Evolutionary conservation across 1,284 basidiomycete genomes (phyloP).

Genomic region (Ceratobasidium sp.): DNA sequence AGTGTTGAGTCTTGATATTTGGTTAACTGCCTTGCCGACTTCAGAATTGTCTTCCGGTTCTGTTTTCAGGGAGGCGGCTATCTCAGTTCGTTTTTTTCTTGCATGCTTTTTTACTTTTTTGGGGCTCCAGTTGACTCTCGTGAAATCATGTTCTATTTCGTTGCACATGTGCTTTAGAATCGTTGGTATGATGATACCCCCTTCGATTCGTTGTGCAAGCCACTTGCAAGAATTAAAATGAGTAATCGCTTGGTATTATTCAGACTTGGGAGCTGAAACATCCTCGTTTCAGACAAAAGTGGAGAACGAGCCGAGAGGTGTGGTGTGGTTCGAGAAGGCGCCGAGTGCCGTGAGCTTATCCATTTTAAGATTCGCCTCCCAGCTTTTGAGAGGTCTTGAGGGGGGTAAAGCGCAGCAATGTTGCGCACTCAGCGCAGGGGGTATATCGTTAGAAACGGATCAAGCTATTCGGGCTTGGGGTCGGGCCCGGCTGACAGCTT

Average conservation of each 20-base stretch:
- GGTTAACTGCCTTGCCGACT: not conserved
- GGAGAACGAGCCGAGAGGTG: not conserved
- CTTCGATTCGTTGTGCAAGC: too few relatives aligned
- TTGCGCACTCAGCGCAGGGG: too few relatives aligned
- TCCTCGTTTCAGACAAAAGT: not conserved
- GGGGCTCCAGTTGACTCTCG: not conserved
- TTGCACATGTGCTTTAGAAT: conserved; percentile 10
- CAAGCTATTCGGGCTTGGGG: too few relatives aligned
- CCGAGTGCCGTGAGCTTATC: too few relatives aligned
- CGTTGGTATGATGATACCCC: conserved; percentile 29
- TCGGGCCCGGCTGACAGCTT: too few relatives aligned
- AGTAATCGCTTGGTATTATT: too few relatives aligned
- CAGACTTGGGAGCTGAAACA: not conserved
- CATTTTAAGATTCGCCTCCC: too few relatives aligned
- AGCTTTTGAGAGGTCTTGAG: too few relatives aligned
- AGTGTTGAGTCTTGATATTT: not conserved
- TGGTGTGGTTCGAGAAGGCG: not conserved
- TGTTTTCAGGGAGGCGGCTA: not conserved
- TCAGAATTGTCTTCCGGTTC: not conserved
- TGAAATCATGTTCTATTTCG: not conserved
- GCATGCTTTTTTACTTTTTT: conserved; percentile 5
- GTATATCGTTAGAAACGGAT: too few relatives aligned
- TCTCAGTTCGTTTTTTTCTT: not conserved
- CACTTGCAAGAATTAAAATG: too few relatives aligned
- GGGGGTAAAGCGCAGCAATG: too few relatives aligned